Base-by-base conservation (phyloP, 2,329 filamentous ascomycete genomes). In the Colletotrichum sp. region DNA sequence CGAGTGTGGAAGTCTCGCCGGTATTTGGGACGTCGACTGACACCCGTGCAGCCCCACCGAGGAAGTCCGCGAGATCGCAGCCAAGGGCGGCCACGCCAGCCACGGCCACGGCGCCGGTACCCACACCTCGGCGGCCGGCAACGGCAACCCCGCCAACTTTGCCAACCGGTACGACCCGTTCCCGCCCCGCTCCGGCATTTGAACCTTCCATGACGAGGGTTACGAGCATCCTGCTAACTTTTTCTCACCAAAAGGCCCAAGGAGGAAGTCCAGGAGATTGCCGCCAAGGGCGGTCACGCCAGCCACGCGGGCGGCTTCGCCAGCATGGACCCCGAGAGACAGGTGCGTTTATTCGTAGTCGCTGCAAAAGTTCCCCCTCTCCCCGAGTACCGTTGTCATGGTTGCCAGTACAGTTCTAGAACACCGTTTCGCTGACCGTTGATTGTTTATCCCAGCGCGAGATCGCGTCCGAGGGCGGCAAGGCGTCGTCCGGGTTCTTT, bases 381-480 rank as follows among this genome's bases (percentile, higher is more conserved):
- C 2, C 1, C 15, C 1, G 18, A 48, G 43, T 6, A 2, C 43
- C 6, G n/a, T 48, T 48, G 43, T 48, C 10, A 48, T 48, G n/a
- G 43, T 21, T 21, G 43, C n/a, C 43, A 4, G 3, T 0, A 0
- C 0, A 2, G 7, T 60, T 60, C 15, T 13, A 60, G 16, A 13
- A n/a, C 16, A 1, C 57, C 26, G 18, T 30, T 21, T 36, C 18
- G 59, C 59, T 61, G n/a, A 61, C 59, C n/a, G 15, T 12, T 60
- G 2, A 3, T 60, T 60, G 6, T 34, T 61, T 30, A 13, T n/a
- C 48, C 8, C 24, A 90, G 89, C 83, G 84, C 24, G 86, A 91
- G 2, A 91, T 92, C 74, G 90, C 90, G 3, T 91, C 90, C 13
- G 84, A 86, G 80, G 90, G 90, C 12, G 90, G 89, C 6, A 83